Evolutionary conservation across 371 early-diverging fungal genomes (phyloP).

Genomic region (Syncephalastrum sp.): DNA sequence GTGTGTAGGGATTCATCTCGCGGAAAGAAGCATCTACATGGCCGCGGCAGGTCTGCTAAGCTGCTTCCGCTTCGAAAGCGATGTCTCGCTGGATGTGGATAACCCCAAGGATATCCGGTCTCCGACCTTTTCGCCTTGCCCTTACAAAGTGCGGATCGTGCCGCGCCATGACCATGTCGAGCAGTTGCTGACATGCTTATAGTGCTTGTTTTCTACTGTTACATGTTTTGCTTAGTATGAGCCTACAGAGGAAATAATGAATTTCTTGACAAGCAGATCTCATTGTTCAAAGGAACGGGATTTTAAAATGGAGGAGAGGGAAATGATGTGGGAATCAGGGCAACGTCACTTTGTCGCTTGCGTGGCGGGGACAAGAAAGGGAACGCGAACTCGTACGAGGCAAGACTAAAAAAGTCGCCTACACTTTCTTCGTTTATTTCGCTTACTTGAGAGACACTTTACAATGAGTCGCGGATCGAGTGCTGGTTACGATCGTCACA

Average conservation of each 20-base stretch:
- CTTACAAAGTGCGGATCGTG: conserved; percentile 28
- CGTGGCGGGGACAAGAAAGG: no score
- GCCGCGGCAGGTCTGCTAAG: conserved; percentile 33
- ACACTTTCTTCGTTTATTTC: neutral
- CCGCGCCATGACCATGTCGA: conserved; percentile 28
- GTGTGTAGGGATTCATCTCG: conserved; percentile 53
- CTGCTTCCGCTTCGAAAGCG: conserved; percentile 35
- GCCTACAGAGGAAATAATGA: no score
- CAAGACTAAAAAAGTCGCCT: no score
- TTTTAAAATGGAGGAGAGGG: no score
- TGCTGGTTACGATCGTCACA: conserved; percentile 97
- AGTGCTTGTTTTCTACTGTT: no score
- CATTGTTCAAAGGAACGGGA: no score
- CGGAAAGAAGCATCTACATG: conserved; percentile 46
- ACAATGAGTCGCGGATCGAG: conserved; percentile 72
- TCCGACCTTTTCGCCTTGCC: conserved; percentile 23
- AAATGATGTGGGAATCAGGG: no score
- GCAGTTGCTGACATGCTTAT: neutral
- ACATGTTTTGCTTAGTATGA: no score
- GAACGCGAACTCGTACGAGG: no score
- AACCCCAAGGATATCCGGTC: conserved; percentile 23
- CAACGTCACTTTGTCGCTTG: no score
- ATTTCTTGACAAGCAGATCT: no score
- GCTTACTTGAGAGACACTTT: conserved; percentile 1
- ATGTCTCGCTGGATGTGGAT: conserved; percentile 17